A percentile compares a stretch with the other conserved stretches of the same genome.
phyloP scores from a whole-genome alignment of 768 basidiomycete genomes.

The Lactarius pseudohatsudake region DNA sequence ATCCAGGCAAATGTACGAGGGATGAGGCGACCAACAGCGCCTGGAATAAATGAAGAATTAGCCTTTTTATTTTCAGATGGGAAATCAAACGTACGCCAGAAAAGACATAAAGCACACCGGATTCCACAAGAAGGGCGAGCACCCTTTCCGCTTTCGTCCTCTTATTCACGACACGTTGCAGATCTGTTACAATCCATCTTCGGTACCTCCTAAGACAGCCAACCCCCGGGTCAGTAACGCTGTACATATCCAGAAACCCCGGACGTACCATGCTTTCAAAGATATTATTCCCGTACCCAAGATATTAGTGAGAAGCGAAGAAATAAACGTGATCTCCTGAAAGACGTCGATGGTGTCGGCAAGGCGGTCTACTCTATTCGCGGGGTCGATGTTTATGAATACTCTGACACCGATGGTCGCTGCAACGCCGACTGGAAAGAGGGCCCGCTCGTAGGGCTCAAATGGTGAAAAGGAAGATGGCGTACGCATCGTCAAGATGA shows the following conservation, averaged over 20 bases:
- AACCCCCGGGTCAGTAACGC: neutral
- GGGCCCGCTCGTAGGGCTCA: neutral
- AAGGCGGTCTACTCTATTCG: neutral
- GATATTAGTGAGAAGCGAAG: neutral
- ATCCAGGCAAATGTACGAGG: slow-evolving; percentile 1
- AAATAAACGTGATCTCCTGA: neutral
- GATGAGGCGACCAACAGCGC: neutral
- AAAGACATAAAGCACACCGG: neutral
- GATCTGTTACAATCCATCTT: neutral
- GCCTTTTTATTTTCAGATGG: too few relatives aligned
- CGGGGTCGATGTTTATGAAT: neutral
- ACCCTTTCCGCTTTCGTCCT: neutral
- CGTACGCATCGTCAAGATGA: neutral
- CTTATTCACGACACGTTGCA: neutral
- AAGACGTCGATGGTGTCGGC: neutral
- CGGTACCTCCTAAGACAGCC: neutral
- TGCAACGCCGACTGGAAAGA: neutral
- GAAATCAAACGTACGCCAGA: neutral
- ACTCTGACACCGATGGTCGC: neutral
- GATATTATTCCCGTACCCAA: neutral
- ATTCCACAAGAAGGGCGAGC: neutral
- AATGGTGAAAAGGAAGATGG: too few relatives aligned
- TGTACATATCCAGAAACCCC: neutral
- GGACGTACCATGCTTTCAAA: neutral
- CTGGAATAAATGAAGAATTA: neutral